Base-by-base conservation (phyloP, 2,329 filamentous ascomycete species). In the Venturia pyrina region DNA sequence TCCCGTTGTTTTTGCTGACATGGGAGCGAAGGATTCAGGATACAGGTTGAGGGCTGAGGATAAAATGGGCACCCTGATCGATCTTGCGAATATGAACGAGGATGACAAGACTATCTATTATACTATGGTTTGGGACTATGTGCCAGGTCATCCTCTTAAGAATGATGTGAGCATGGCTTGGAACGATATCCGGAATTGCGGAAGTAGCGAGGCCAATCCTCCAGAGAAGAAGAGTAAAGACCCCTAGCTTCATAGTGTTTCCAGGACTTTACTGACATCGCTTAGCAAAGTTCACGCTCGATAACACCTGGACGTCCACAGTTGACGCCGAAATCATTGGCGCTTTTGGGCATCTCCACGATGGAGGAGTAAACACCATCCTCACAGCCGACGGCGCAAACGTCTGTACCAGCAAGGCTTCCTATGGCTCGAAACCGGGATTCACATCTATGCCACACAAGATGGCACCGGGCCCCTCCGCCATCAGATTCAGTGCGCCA, bases 181-280 rank as follows among this genome's bases (percentile, higher is more conserved):
- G 65, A 66, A 67, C 17, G 65, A 66, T 21, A 41, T 66, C n/a
- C 19, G 46, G n/a, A 43, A 66, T 21, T 66, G 65, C 41, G 65
- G 65, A 10, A 66, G 41, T n/a, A 65, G 61, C 46, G 65, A 66
- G 62, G 65, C 65, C 19, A 65, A 64, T 34, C 61, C 65, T 13
- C 60, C 65, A 0, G 21, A 64, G 48, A 41, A 65, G 21, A 43
- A 64, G 32, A 46, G 61, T 53, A 8, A 65, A 43, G 5, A 4
- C 28, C 6, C 15, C 13, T 17, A 5, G 8, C 11, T 13, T 11
- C 5, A 13, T 4, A 24, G 7, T 19, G 1, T 28, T 15, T 53
- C n/a, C 24, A 28, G 15, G 41, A 2, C 10, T 17, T 19, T 8
- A 21, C 17, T 46, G n/a, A 44, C 15, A 17, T 5, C 3, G 41